Evolutionary conservation across 1,139 yeast species (phyloP).

Genomic region (Taphrina communis): DNA sequence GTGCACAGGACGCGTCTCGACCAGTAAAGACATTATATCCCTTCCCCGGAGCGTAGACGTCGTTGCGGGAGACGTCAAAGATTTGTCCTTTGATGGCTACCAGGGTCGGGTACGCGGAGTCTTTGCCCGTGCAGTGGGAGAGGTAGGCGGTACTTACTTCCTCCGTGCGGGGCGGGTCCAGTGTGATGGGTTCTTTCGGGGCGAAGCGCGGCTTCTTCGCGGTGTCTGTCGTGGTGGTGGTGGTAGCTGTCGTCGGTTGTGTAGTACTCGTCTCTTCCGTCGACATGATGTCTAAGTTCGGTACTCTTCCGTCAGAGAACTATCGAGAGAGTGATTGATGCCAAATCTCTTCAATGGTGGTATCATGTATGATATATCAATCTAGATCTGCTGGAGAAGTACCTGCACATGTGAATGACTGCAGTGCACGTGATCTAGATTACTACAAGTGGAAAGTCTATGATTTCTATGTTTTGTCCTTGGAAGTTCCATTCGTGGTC

Average conservation of each 20-base stretch:
- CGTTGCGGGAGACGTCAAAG: conserved; percentile 74
- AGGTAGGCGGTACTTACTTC: conserved; percentile 29
- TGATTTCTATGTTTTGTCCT: conserved; percentile 1
- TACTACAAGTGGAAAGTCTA: background rate
- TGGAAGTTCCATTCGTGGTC: background rate
- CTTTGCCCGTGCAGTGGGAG: conserved; percentile 37
- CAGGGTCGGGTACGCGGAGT: conserved; percentile 55
- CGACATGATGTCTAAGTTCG: background rate
- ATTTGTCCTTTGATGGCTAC: conserved; percentile 77
- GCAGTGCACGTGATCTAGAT: no score
- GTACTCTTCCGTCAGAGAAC: background rate
- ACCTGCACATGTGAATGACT: no score
- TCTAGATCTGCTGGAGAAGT: no score
- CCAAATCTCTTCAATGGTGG: background rate
- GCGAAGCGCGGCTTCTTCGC: conserved; percentile 32
- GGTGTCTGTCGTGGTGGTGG: background rate
- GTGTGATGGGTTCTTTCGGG: conserved; percentile 33
- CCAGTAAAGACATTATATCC: conserved; percentile 77
- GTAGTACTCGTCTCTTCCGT: background rate
- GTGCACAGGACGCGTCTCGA: conserved; percentile 74
- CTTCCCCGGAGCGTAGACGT: conserved; percentile 75
- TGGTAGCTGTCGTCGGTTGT: no score
- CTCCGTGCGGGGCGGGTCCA: conserved; percentile 32
- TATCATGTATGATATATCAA: no score
- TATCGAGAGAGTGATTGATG: no score